Conservation (phyloP, 129 eudicot species). For the Helichrysum umbraculigerum region DNA sequence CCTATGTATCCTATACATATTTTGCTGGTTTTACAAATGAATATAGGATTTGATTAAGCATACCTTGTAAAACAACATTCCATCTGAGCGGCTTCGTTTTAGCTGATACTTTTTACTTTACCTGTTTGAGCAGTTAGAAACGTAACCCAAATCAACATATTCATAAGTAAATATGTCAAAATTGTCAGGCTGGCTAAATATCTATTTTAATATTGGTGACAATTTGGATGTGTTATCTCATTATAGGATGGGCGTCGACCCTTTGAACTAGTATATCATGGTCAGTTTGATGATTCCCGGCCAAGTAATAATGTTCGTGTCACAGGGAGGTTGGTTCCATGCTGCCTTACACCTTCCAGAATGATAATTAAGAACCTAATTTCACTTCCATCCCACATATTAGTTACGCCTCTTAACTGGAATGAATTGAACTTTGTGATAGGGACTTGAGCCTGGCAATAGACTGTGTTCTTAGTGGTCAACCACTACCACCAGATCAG, state of each 20-base stretch:
- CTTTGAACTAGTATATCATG: conserved; percentile 94
- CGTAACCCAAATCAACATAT: neutral
- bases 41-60: neutral
- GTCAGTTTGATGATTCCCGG: conserved; percentile 97
- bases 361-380: conserved; percentile 10
- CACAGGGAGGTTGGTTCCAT: conserved; percentile 73
- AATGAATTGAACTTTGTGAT: conserved; percentile 21
- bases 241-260: conserved; percentile 95
- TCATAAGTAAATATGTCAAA: neutral
- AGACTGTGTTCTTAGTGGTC: conserved; percentile 85
- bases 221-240: conserved; percentile 18
- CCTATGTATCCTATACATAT: too few relatives aligned
- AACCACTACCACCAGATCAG: conserved; percentile 62
- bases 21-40: neutral
- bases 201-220: neutral
- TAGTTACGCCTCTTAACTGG: neutral
- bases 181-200: neutral
- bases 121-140: neutral
- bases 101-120: neutral
- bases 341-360: conserved; percentile 9
- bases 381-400: conserved; percentile 10
- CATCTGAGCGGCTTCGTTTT: neutral
- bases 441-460: conserved; percentile 93
- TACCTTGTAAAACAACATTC: neutral
- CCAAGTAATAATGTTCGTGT: conserved; percentile 77